Conservation (phyloP, 805 yeast species). For the Ogataea trehalophila region DNA sequence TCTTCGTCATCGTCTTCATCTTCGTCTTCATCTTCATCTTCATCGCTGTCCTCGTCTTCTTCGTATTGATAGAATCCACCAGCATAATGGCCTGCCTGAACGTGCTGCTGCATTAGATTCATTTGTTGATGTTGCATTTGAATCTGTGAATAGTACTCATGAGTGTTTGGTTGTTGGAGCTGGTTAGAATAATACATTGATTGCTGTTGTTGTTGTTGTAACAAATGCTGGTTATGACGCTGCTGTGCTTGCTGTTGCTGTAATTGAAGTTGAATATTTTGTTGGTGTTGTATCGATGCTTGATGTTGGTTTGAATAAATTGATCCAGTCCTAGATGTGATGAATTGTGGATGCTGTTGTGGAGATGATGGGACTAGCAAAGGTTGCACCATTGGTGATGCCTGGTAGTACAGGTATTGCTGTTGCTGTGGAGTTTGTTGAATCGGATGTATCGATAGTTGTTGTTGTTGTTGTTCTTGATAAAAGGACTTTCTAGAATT, state of each 20-base stretch:
- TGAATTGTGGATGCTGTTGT: background rate
- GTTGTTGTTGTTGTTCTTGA: background rate
- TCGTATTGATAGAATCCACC: background rate
- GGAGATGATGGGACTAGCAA: background rate
- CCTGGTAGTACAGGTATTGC: background rate
- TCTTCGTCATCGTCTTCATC: background rate
- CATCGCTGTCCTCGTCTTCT: background rate
- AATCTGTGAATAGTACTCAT: no score
- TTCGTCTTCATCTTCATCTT: background rate
- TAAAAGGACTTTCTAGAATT: background rate
- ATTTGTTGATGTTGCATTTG: background rate
- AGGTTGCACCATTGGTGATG: background rate
- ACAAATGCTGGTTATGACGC: no score
- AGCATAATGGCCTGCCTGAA: background rate
- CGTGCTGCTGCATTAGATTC: no score
- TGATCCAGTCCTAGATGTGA: background rate
- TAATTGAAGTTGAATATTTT: background rate
- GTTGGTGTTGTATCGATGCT: background rate
- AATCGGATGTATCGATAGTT: background rate
- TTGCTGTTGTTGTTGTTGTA: background rate
- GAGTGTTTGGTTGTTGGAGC: background rate
- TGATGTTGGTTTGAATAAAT: background rate
- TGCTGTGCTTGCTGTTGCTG: conserved; percentile 3
- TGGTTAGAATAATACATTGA: conserved; percentile 1
- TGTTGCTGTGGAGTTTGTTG: background rate